Base-by-base conservation (phyloP, 495 filamentous ascomycete genomes). In the Neurospora africana region DNA sequence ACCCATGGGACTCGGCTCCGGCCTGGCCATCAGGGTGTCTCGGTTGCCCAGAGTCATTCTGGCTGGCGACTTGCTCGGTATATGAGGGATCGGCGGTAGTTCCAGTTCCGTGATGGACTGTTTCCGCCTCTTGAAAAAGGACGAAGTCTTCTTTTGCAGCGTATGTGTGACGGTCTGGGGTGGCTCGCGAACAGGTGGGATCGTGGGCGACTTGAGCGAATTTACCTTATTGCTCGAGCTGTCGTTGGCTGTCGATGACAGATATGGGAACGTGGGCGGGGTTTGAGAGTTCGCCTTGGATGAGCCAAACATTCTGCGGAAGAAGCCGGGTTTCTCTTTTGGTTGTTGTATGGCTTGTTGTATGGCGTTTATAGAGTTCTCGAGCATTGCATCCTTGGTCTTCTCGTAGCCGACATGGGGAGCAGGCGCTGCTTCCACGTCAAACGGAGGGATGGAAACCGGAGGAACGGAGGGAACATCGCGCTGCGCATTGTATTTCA, bases 111-210 rank as follows among this genome's bases (percentile, higher is more conserved):
- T 70, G 82, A 89, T 70, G 4, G 94, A 97, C 82, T 92, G 93
- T 86, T 99, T 99, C 74, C 95, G 87, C 74, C 95, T 86, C 75
- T 95, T 87, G 81, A 99, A 98, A 84, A 99, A 98, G 0, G 89
- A 90, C 2, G 94, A 97, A 5, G 91, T 87, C 79, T 97, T 98
- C 83, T 99, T 97, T 71, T 90, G 91, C 70, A 98, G 74, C 7
- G 86, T 82, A 71, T 82, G 87, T 85, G 84, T 80, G 40, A 80
- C 71, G 67, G 80, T 79, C 19, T 81, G 83, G 21, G 79, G 79
- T 35, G 81, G 78, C 61, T 85, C 80, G 83, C 86, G 81, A 15
- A 83, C 82, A 30, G 86, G 86, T 15, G 86, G 82, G 33, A 81
- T 78, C 21, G 83, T 79, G 30, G 82, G 81, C n/a, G 78, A 71